Conservation (phyloP, 169 alveolate species). For the Cystoisospora suis region DNA sequence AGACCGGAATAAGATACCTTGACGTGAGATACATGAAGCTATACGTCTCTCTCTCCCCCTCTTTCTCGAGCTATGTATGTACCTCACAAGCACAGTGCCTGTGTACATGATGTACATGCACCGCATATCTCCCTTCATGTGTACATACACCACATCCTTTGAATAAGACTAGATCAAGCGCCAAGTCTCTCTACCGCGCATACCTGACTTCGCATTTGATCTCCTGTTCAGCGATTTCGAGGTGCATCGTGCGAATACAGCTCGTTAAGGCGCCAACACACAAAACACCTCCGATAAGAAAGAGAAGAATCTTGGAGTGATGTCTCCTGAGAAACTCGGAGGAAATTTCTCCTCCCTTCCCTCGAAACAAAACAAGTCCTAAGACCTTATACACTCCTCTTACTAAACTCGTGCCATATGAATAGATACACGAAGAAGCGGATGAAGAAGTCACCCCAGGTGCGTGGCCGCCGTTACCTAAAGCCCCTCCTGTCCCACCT, state of each 20-base stretch:
- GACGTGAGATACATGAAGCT: no score
- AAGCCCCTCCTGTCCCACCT: no score
- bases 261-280: conserved; percentile 35
- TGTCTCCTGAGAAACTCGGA: not conserved
- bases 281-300: not conserved
- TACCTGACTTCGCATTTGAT: conserved; percentile 16
- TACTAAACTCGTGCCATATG: not conserved
- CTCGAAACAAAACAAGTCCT: not conserved
- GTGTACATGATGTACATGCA: no score
- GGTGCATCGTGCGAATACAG: conserved; percentile 40
- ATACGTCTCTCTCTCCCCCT: not conserved
- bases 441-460: conserved; percentile 5
- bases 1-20: no score
- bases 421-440: not conserved
- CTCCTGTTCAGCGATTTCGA: conserved; percentile 44
- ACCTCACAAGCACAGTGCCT: no score
- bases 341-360: conserved; percentile 14
- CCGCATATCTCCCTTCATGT: no score
- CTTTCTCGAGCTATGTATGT: not conserved
- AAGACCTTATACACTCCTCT: not conserved
- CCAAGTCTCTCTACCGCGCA: not conserved
- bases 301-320: conserved; percentile 6
- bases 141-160: no score
- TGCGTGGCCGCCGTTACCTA: not conserved
- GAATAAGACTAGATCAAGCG: not conserved